These are phyloP conservation scores for Bolboschoenoplectus hybrid DNA, from an alignment of 202 grass and related monocot genomes.

Conservation along the genomic window DNA sequence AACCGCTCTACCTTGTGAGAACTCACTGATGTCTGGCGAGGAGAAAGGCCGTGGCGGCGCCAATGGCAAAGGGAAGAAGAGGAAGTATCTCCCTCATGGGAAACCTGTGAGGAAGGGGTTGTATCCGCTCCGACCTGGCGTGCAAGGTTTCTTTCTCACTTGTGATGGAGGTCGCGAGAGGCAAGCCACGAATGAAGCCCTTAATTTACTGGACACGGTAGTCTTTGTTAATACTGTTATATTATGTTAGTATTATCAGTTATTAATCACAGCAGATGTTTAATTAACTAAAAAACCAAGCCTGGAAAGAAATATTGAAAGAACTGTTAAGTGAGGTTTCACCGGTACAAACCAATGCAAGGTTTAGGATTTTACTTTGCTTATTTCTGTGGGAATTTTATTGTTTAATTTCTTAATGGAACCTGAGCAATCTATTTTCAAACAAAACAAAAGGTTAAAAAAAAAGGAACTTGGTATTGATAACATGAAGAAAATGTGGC, in stretches of 20 bases:
- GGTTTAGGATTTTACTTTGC: not conserved
- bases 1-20: slow-evolving; percentile 36
- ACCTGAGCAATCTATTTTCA: not conserved
- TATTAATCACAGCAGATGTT: not conserved
- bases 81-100: slow-evolving; percentile 79
- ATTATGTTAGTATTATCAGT: not conserved
- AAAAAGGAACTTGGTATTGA: not conserved
- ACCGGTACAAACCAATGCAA: not conserved
- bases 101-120: slow-evolving; percentile 79
- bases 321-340: not conserved
- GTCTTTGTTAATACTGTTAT: not conserved
- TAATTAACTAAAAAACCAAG: not conserved
- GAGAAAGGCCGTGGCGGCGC: slow-evolving; percentile 40
- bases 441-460: not conserved
- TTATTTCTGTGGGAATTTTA: not conserved
- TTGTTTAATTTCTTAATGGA: slow-evolving; percentile 5
- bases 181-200: slow-evolving; percentile 83
- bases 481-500: not conserved
- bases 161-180: slow-evolving; percentile 89
- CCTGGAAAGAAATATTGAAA: not conserved
- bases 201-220: slow-evolving; percentile 82
- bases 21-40: slow-evolving; percentile 53
- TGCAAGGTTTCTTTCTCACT: slow-evolving; percentile 96
- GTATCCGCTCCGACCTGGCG: slow-evolving; percentile 72
- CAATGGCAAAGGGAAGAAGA: slow-evolving; percentile 69